Base-by-base conservation (phyloP, 306 rosid species). In the Fagus sylvatica region DNA sequence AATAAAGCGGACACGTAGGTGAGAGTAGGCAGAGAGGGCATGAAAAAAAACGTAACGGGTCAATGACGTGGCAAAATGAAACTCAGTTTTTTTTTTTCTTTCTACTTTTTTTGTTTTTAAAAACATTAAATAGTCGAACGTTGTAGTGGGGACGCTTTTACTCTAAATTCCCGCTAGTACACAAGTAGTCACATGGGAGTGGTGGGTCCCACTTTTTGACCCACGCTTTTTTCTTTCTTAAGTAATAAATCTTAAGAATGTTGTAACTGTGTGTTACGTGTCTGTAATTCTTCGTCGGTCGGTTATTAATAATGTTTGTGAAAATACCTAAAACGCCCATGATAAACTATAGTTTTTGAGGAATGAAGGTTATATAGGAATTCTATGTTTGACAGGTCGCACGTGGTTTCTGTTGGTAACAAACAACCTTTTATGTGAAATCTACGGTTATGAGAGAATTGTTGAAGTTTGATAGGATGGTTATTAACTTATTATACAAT, bases 121-220 rank as follows among this genome's bases (percentile, higher is more conserved):
- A 59, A 51, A 28, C 71, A 17, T 41, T n/a, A 2, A 32, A 56
- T 56, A 36, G 48, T 72, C 79, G 79, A 84, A 60, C 84, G 87
- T 84, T 84, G 72, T 32, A 39, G 84, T 76, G 84, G 87, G 82
- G 71, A 67, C 81, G 59, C 57, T 68, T 65, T 54, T 13, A 11
- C 59, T 22, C 8, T 33, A 32, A 62, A 39, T 71, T 71, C 74
- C 51, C 70, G 80, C 84, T 53, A 46, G 5, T 4, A 43, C 36
- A 2, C 11, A 53, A 37, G 17, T 30, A 22, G 71, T 30, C 81
- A 76, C 78, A 72, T 72, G 74, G 74, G 64, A 32, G n/a, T 9
- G 9, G 65, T 53, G 78, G 82, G 77, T 19, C 77, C 80, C 77
- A 34, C 19, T 19, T 34, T 40, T 1, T 17, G 6, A 4, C 42